phyloP scores from a whole-genome alignment of 768 basidiomycete species.

The Suillus weaverae region DNA sequence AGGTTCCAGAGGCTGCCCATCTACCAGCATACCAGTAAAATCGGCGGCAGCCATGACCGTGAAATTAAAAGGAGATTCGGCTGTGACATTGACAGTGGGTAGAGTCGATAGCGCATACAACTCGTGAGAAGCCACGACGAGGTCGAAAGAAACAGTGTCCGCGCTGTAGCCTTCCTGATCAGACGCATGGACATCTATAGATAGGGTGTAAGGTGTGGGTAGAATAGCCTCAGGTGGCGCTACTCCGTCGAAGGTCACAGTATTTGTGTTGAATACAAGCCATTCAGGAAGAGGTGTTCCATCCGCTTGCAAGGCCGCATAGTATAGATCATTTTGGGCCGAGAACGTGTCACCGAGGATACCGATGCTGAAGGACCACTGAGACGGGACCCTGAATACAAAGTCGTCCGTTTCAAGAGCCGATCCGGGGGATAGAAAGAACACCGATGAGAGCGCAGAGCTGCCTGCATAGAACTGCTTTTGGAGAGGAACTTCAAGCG shows the following conservation, averaged over 20 bases:
- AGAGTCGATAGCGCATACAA: slow-evolving; percentile 51
- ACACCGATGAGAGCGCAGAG: slow-evolving; percentile 75
- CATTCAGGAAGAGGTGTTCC: slow-evolving; percentile 75
- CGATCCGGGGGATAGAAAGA: slow-evolving; percentile 58
- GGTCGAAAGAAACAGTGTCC: slow-evolving; percentile 54
- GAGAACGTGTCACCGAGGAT: slow-evolving; percentile 65
- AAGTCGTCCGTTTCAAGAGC: slow-evolving; percentile 52
- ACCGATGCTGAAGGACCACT: slow-evolving; percentile 92
- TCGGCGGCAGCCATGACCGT: slow-evolving; percentile 54
- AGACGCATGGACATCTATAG: slow-evolving; percentile 64
- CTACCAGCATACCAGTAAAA: slow-evolving; percentile 62
- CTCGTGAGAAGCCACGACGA: slow-evolving; percentile 71
- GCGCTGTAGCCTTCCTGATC: slow-evolving; percentile 75
- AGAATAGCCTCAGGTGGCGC: slow-evolving; percentile 51
- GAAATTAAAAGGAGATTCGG: slow-evolving; percentile 51
- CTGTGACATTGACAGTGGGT: slow-evolving; percentile 72
- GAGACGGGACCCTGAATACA: slow-evolving; percentile 69
- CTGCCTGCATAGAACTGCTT: slow-evolving; percentile 63
- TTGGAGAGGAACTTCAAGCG: slow-evolving; percentile 50
- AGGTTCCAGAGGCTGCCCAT: slow-evolving; percentile 57
- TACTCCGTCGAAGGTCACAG: slow-evolving; percentile 77
- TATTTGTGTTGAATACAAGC: slow-evolving; percentile 66
- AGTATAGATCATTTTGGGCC: slow-evolving; percentile 51
- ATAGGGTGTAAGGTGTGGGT: slow-evolving; percentile 42
- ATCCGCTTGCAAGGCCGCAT: slow-evolving; percentile 62